Conservation (phyloP, 345 rosid species). For the Carallia brachiata region DNA sequence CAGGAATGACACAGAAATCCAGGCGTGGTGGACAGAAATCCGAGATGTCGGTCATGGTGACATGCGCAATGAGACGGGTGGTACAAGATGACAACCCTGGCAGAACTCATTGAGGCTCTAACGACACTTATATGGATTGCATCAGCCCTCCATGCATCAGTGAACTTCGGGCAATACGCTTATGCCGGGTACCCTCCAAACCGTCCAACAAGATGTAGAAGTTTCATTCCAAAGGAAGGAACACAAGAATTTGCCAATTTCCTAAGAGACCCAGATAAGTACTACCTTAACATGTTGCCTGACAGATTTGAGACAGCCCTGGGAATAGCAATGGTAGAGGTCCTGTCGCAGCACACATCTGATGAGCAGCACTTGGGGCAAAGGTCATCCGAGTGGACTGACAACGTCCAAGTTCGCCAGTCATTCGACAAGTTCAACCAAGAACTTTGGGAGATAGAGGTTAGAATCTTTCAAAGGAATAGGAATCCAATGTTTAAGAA, state of each 20-base stretch:
- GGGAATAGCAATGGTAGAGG: slow-evolving; percentile 41
- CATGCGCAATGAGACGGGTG: slow-evolving; percentile 49
- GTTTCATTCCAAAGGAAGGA: slow-evolving; percentile 50
- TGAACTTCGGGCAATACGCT: slow-evolving; percentile 58
- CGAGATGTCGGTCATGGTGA: slow-evolving; percentile 53
- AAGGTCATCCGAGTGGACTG: slow-evolving; percentile 40
- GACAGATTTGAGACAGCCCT: slow-evolving; percentile 38
- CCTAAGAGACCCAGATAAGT: slow-evolving; percentile 42
- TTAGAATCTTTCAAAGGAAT: slow-evolving; percentile 43
- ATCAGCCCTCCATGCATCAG: slow-evolving; percentile 57
- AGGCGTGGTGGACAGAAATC: slow-evolving; percentile 66
- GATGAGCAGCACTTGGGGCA: slow-evolving; percentile 57
- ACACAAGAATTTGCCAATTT: slow-evolving; percentile 36
- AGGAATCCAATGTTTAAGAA: slow-evolving; percentile 36
- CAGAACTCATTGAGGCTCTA: slow-evolving; percentile 38
- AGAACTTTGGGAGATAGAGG: slow-evolving; percentile 37
- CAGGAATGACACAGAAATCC: slow-evolving; percentile 46
- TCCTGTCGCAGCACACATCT: slow-evolving; percentile 48
- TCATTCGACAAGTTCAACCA: slow-evolving; percentile 35
- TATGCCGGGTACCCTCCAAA: slow-evolving; percentile 57
- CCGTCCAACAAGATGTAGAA: slow-evolving; percentile 44
- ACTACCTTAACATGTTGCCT: slow-evolving; percentile 46
- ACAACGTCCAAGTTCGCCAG: slow-evolving; percentile 30
- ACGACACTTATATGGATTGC: slow-evolving; percentile 61
- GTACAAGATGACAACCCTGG: slow-evolving; percentile 36